Evolutionary conservation across 345 rosid genomes (phyloP), one percentile per base, ranked within the genome.

Genomic region (Mangifera indica): DNA sequence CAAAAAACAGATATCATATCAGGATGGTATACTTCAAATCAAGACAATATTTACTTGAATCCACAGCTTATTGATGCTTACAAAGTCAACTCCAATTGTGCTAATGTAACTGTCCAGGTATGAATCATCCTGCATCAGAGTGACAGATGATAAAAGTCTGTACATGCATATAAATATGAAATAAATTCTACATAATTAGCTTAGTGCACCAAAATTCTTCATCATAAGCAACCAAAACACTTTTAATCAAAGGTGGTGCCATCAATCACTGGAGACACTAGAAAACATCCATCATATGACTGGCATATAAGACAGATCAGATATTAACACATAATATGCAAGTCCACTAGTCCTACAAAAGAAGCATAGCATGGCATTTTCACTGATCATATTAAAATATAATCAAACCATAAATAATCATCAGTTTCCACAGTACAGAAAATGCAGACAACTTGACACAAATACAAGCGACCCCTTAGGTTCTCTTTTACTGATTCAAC

Each of bases 61-160:
- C 55, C 3, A 52, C 25, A 67, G 26, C 17, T 29, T 59, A 11
- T 40, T 56, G 37, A 71, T 63, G 55, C 97, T 91, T 83, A 90
- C 97, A 81, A 94, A 90, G 79, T 92, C 97, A 49, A 94, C 97
- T 32, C 98, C 97, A 56, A 89, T 92, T 44, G 97, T 94, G 78
- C 98, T 91, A 75, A 90, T 94, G 71, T 92, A 92, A 83, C 95
- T 92, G 76, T 94, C 97, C 82, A 90, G 80, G 74, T 94, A 94
- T 0, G 97, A 92, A 86, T 92, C 97, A 76, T 94, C 98, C 97
- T 92, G 88, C 61, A 57, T 55, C 37, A 46, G 34, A 61, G 69
- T 4, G 48, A 61, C 48, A 53, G 10, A 75, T 5, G 37, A 20
- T 60, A 56, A 59, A 34, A 21, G 54, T 70, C 59, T 71, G 71